These are phyloP conservation scores for Fusarium sterilihyphosum DNA, from an alignment of 2,329 filamentous ascomycete species.

Conservation along the genomic window DNA sequence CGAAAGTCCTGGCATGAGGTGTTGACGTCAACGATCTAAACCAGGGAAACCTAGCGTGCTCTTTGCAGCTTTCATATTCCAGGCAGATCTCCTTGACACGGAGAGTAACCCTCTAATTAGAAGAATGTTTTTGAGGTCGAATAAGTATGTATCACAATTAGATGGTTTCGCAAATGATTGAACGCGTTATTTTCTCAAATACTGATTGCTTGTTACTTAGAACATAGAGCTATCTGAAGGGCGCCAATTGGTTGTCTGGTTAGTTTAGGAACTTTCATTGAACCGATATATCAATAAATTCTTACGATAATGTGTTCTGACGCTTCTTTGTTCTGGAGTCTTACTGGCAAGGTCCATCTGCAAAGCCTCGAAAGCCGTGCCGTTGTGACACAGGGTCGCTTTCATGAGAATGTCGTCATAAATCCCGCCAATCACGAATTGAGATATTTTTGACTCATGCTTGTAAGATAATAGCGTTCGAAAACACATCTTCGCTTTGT, in stretches of 20 bases:
- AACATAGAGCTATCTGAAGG: no score
- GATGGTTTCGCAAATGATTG: background rate
- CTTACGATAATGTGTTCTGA: background rate
- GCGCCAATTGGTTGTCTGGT: background rate
- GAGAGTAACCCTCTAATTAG: background rate
- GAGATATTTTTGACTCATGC: background rate
- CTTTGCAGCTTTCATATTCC: background rate
- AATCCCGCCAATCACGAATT: background rate
- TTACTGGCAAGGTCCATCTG: background rate
- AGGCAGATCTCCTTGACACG: background rate
- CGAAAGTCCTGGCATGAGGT: background rate
- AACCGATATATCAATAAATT: background rate
- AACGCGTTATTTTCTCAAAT: background rate
- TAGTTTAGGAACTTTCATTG: no score
- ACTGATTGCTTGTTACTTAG: background rate
- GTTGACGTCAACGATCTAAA: slow-evolving; percentile 21
- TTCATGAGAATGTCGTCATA: background rate
- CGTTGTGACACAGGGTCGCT: background rate
- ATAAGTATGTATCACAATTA: no score
- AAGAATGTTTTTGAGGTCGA: background rate
- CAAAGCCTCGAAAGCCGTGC: background rate
- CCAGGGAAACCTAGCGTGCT: background rate
- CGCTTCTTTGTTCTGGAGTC: no score
- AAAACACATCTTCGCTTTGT: background rate
- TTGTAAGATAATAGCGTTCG: background rate